Evolutionary conservation across 495 filamentous ascomycete species (phyloP).

Genomic region (Rhypophila decipiens): DNA sequence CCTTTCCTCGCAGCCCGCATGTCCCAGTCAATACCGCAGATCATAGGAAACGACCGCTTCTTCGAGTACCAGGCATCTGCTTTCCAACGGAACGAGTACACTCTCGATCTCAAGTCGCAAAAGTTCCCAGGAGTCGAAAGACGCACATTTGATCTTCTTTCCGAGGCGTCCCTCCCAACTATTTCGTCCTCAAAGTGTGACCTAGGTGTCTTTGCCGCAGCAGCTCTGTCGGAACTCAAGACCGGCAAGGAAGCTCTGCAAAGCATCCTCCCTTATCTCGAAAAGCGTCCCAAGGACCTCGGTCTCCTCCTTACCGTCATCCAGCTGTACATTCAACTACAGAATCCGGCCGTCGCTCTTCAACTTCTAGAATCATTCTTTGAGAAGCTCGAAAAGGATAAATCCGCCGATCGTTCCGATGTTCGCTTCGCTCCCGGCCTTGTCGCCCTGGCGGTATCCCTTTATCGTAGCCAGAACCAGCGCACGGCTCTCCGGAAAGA

Average conservation of each 20-base stretch:
- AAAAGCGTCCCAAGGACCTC: constrained; percentile 71
- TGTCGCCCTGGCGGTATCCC: constrained; percentile 70
- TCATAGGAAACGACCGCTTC: constrained; percentile 59
- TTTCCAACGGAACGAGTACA: constrained; percentile 62
- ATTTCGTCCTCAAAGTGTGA: constrained; percentile 51
- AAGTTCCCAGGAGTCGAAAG: constrained; percentile 70
- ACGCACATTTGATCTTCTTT: constrained; percentile 56
- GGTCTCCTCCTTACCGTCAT: constrained; percentile 77
- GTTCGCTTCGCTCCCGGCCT: constrained; percentile 82
- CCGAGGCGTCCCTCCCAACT: constrained; percentile 42
- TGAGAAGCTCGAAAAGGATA: constrained; percentile 61
- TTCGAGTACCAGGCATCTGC: constrained; percentile 71
- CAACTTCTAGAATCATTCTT: constrained; percentile 69
- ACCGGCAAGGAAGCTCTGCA: constrained; percentile 66
- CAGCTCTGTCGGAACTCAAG: constrained; percentile 60
- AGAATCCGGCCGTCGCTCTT: constrained; percentile 73
- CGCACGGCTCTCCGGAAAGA: constrained; percentile 62
- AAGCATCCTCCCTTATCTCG: constrained; percentile 64
- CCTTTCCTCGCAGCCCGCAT: constrained; percentile 71
- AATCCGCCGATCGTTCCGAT: constrained; percentile 49
- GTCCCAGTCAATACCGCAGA: constrained; percentile 50
- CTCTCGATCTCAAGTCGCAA: constrained; percentile 66
- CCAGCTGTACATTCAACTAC: constrained; percentile 70
- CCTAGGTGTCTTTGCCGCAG: constrained; percentile 73
- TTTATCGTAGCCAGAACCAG: constrained; percentile 77